Evolutionary conservation across 2,329 filamentous ascomycete species (phyloP).

Genomic region (Fusarium sp.): DNA sequence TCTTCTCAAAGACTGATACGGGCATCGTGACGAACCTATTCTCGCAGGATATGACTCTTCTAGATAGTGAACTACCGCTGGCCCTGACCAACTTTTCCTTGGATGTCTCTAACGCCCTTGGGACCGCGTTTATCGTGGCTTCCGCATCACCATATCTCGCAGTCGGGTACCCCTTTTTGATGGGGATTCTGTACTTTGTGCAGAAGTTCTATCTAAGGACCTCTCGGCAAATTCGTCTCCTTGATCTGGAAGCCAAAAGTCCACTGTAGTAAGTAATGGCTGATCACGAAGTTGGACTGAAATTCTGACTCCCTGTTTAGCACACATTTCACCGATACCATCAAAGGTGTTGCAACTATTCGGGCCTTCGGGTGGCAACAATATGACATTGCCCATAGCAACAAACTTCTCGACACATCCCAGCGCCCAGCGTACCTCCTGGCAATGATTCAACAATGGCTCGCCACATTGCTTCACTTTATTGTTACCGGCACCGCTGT

Average conservation of each 20-base stretch:
- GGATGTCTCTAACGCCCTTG: slow-evolving; percentile 47
- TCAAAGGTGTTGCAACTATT: slow-evolving; percentile 66
- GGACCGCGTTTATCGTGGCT: slow-evolving; percentile 62
- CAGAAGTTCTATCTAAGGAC: slow-evolving; percentile 71
- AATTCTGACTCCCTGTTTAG: slow-evolving; percentile 35
- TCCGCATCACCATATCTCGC: slow-evolving; percentile 57
- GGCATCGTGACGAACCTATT: slow-evolving; percentile 59
- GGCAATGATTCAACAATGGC: slow-evolving; percentile 68
- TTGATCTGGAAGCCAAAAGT: slow-evolving; percentile 72
- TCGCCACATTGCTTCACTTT: slow-evolving; percentile 62
- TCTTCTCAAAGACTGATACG: slow-evolving; percentile 57
- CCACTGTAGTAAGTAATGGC: slow-evolving; percentile 51
- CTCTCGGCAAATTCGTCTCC: slow-evolving; percentile 68
- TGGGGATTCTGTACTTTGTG: slow-evolving; percentile 59
- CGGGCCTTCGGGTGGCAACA: slow-evolving; percentile 66
- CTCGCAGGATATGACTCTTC: slow-evolving; percentile 58
- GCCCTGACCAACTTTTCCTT: slow-evolving; percentile 48
- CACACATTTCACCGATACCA: slow-evolving; percentile 66
- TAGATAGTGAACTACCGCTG: slow-evolving; percentile 55
- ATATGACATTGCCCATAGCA: slow-evolving; percentile 54
- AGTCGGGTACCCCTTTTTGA: slow-evolving; percentile 62
- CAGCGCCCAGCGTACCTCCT: slow-evolving; percentile 70
- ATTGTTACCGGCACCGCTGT: slow-evolving; percentile 62
- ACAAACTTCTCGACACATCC: slow-evolving; percentile 62
- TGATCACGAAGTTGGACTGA: rapidly evolving